Conservation (phyloP, 2,329 filamentous ascomycete species). For the Akanthomyces uredinophilus region DNA sequence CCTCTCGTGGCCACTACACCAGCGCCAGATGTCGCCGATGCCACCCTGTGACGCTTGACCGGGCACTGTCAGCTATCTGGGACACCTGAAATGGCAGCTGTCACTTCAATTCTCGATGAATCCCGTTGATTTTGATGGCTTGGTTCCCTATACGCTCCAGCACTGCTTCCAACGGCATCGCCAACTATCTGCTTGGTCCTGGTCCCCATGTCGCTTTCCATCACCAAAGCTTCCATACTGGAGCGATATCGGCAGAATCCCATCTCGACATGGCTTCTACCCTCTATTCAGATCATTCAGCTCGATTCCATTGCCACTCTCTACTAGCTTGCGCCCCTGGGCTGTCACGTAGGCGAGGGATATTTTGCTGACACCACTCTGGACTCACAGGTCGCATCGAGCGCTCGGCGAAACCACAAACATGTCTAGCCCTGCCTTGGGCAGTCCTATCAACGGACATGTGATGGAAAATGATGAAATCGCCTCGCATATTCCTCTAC, state of each 20-base stretch:
- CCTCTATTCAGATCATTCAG: background rate
- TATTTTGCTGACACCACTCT: slow-evolving; percentile 32
- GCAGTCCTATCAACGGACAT: slow-evolving; percentile 63
- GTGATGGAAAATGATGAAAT: slow-evolving; percentile 48
- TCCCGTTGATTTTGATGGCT: background rate
- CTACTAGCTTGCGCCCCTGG: background rate
- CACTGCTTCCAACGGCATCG: background rate
- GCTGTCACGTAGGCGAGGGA: slow-evolving; percentile 13
- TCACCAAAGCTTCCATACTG: background rate
- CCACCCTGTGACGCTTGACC: background rate
- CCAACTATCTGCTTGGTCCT: background rate
- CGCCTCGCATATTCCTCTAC: slow-evolving; percentile 34
- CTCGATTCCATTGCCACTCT: background rate
- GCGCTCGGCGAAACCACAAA: slow-evolving; percentile 57
- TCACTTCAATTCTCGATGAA: slow-evolving; percentile 9
- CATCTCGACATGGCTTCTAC: slow-evolving; percentile 8
- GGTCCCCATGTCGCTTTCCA: background rate
- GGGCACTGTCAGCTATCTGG: background rate
- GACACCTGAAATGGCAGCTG: background rate
- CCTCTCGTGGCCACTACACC: slow-evolving; percentile 22
- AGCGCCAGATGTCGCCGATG: slow-evolving; percentile 19
- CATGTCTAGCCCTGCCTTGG: slow-evolving; percentile 59
- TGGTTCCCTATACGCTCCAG: background rate
- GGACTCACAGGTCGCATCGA: slow-evolving; percentile 37
- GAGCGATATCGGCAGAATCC: slow-evolving; percentile 1